phyloP scores from a whole-genome alignment of 2,329 filamentous ascomycete species.

The Penicillium sp. region DNA sequence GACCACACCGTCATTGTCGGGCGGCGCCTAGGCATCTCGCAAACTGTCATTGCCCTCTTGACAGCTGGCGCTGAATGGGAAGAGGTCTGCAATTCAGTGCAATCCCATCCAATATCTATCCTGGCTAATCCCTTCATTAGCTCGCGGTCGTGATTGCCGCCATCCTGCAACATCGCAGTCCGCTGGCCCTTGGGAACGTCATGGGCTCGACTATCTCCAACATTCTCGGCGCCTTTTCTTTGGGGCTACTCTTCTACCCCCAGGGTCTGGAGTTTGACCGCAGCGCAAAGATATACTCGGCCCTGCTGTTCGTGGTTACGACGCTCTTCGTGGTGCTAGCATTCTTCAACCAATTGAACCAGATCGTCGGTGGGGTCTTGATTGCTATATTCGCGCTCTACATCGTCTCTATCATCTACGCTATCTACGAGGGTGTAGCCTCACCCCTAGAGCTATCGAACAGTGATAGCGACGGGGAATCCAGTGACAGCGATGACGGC shows the following conservation, averaged over 20 bases:
- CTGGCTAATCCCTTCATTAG: slow-evolving; percentile 25
- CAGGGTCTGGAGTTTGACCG: slow-evolving; percentile 40
- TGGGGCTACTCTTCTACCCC: slow-evolving; percentile 47
- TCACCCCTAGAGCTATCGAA: slow-evolving; percentile 43
- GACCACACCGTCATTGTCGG: slow-evolving; percentile 50
- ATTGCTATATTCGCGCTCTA: slow-evolving; percentile 46
- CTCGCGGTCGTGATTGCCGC: slow-evolving; percentile 50
- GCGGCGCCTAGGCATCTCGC: slow-evolving; percentile 43
- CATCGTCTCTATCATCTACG: slow-evolving; percentile 42
- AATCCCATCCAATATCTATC: not conserved
- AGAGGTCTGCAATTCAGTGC: slow-evolving; percentile 38
- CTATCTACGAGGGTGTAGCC: slow-evolving; percentile 45
- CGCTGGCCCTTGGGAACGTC: slow-evolving; percentile 53
- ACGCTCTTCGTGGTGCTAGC: slow-evolving; percentile 36
- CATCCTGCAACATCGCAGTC: slow-evolving; percentile 44
- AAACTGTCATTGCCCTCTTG: slow-evolving; percentile 49
- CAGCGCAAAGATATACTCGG: slow-evolving; percentile 49
- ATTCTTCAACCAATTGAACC: slow-evolving; percentile 35
- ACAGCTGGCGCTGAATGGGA: slow-evolving; percentile 55
- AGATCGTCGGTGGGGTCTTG: slow-evolving; percentile 38
- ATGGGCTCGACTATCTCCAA: slow-evolving; percentile 54
- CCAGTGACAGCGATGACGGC: not conserved
- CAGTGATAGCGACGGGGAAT: slow-evolving; percentile 38
- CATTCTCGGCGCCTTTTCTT: slow-evolving; percentile 53
- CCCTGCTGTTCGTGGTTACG: slow-evolving; percentile 42